These are phyloP conservation scores for Boletales sp. DNA, from an alignment of 768 basidiomycete species.

Conservation along the genomic window DNA sequence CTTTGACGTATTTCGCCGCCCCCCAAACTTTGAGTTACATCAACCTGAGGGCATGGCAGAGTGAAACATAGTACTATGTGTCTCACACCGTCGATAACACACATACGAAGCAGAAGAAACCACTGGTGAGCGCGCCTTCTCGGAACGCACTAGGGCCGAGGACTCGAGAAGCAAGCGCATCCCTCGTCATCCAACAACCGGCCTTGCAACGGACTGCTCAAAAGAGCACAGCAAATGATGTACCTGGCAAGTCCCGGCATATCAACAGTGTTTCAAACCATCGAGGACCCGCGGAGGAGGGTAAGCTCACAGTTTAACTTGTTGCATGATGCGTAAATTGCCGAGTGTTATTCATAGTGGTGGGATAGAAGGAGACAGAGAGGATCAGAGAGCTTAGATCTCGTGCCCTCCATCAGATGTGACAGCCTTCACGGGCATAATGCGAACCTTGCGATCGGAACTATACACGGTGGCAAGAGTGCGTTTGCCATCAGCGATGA, in stretches of 20 bases:
- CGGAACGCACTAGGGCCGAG: constrained; percentile 1
- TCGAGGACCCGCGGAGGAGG: constrained; percentile 25
- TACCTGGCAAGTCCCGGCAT: constrained; percentile 12
- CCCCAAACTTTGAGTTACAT: constrained; percentile 12
- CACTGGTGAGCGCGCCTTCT: neutral
- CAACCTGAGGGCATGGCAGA: constrained; percentile 3
- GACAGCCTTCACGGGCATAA: constrained; percentile 12
- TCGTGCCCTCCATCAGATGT: constrained; percentile 15
- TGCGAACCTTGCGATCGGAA: constrained; percentile 11
- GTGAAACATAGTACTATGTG: neutral
- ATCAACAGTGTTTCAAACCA: constrained; percentile 18
- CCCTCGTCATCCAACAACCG: neutral
- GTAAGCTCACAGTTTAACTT: constrained; percentile 3
- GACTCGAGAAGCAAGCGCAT: constrained; percentile 1
- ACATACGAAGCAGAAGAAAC: neutral
- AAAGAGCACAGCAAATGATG: neutral
- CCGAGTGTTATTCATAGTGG: neutral
- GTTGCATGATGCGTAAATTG: constrained; percentile 3
- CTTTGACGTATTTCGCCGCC: constrained; percentile 11
- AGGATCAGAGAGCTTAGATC: constrained; percentile 21
- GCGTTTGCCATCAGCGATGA: constrained; percentile 19
- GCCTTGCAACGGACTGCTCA: neutral
- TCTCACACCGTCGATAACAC: neutral
- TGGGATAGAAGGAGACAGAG: neutral
- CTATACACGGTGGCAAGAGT: constrained; percentile 5